These are phyloP conservation scores for Diplodia scrobiculata DNA, from an alignment of 2,329 filamentous ascomycete species.

Conservation along the genomic window DNA sequence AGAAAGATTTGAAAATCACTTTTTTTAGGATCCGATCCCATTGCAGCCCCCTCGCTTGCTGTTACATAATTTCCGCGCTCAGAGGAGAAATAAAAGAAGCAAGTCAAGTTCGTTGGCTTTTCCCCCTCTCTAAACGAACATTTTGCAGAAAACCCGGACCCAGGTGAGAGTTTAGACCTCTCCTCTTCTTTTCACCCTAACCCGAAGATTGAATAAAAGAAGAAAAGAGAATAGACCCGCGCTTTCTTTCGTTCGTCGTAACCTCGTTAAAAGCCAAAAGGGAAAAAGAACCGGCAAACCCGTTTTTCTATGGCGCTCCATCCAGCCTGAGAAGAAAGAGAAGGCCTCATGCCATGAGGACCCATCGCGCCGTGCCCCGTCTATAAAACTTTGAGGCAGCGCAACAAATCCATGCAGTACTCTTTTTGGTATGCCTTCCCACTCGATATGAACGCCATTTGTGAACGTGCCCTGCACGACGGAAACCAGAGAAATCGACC, in stretches of 20 bases:
- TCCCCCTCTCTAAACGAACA: slow-evolving; percentile 14
- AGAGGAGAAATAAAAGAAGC: slow-evolving; percentile 5
- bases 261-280: slow-evolving; percentile 27
- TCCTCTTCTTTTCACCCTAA: slow-evolving; percentile 20
- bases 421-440: slow-evolving; percentile 28
- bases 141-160: slow-evolving; percentile 23
- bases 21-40: slow-evolving; percentile 29
- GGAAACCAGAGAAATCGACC: slow-evolving; percentile 28
- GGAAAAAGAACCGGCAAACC: slow-evolving; percentile 26
- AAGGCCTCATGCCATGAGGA: slow-evolving; percentile 26
- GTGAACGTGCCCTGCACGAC: slow-evolving; percentile 29
- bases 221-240: slow-evolving; percentile 26
- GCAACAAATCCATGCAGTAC: slow-evolving; percentile 28
- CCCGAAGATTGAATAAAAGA: slow-evolving; percentile 22
- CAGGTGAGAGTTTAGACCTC: neutral
- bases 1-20: neutral
- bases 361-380: slow-evolving; percentile 28
- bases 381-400: slow-evolving; percentile 27
- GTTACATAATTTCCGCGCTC: slow-evolving; percentile 13
- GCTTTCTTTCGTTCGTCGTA: slow-evolving; percentile 26
- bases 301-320: slow-evolving; percentile 25
- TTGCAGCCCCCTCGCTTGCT: slow-evolving; percentile 19
- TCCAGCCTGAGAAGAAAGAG: slow-evolving; percentile 28
- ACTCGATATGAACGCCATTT: slow-evolving; percentile 29
- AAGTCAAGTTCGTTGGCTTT: slow-evolving; percentile 19